Base-by-base conservation (phyloP, 805 yeast genomes). In the Ogataea paradorogensis region DNA sequence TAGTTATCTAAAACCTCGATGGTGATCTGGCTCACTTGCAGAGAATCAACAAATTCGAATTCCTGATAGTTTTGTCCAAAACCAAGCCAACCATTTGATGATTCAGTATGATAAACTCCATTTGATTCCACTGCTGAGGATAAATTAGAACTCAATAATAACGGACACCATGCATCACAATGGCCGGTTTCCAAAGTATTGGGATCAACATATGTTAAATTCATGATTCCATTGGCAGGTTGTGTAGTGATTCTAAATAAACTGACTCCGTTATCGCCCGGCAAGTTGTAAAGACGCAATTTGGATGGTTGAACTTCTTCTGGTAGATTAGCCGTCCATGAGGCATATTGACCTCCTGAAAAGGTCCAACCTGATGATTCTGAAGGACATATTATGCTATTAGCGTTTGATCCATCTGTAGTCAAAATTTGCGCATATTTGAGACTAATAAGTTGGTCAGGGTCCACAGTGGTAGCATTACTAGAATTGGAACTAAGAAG, bases 91-190 rank as follows among this genome's bases (percentile, higher is more conserved):
- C 25, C n/a, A 7, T 11, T 11, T 9, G 52, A 36, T 16, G 36
- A 45, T 5, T 30, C 37, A 21, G 50, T 49, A 24, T 43, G 29
- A 9, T 55, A 55, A 0, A 40, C 33, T 9, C 30, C 45, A 15
- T 43, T 31, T 3, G 28, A 33, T 8, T 27, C 38, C 5, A 50
- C 20, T 15, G 36, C 15, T 11, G 25, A 9, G 5, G 43, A 22
- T 33, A 82, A 58, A 2, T 59, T 54, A 0, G 68, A 41, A 9
- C 60, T 58, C 21, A 70, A 69, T 1, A 73, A 63, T 18, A 91
- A 66, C 1, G 96, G 95, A 62, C 99, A 93, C 74, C 77, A 82
- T 1, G 96, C 95, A 60, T 89, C 96, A 68, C 99, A 93, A 55
- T 66, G 65, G 11, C 64, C 58, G 3, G 73, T 35, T n/a, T 69